These are phyloP conservation scores for Gossypioides kirkii DNA, from an alignment of 345 rosid species.

Conservation along the genomic window DNA sequence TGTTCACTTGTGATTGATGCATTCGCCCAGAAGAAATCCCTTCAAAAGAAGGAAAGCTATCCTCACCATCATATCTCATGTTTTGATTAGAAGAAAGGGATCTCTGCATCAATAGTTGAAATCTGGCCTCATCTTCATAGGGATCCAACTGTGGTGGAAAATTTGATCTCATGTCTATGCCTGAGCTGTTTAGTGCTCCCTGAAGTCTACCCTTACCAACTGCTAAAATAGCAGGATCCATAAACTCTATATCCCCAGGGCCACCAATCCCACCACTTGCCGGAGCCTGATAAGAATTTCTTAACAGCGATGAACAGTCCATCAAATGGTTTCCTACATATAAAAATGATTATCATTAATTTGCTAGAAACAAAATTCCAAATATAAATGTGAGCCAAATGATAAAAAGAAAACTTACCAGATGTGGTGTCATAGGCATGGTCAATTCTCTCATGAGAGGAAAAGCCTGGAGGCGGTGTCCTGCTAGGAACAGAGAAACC, in stretches of 20 bases:
- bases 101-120: constrained; percentile 59
- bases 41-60: constrained; percentile 48
- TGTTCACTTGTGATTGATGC: constrained; percentile 59
- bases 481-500: constrained; percentile 74
- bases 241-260: constrained; percentile 64
- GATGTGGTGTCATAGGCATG: constrained; percentile 37
- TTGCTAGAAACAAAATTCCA: neutral
- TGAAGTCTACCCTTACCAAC: constrained; percentile 78
- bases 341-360: constrained; percentile 5
- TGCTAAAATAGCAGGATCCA: constrained; percentile 91
- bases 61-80: constrained; percentile 45
- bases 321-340: constrained; percentile 43
- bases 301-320: constrained; percentile 43
- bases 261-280: constrained; percentile 35
- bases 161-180: constrained; percentile 53
- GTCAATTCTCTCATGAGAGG: constrained; percentile 54
- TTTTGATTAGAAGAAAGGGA: constrained; percentile 56
- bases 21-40: constrained; percentile 54
- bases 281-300: constrained; percentile 43
- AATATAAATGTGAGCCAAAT: neutral
- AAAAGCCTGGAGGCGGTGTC: constrained; percentile 91
- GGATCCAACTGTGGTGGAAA: constrained; percentile 41
- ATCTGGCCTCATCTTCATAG: constrained; percentile 61
- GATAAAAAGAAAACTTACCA: constrained; percentile 34
- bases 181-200: constrained; percentile 43